phyloP scores from a whole-genome alignment of 345 rosid species.

The Mallotus nudiflorus region DNA sequence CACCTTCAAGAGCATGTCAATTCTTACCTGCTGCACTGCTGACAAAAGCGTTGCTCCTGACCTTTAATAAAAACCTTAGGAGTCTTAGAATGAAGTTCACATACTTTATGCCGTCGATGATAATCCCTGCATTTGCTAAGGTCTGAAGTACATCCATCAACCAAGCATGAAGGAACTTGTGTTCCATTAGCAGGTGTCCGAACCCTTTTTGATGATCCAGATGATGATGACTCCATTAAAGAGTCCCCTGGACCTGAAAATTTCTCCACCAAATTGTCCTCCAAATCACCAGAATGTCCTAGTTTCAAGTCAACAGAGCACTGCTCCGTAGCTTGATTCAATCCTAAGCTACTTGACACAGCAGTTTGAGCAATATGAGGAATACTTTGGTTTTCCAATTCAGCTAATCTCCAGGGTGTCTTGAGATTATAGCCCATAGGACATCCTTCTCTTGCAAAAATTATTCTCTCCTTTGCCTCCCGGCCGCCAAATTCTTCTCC shows the following conservation, averaged over 20 bases:
- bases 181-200: slow-evolving; percentile 39
- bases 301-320: slow-evolving; percentile 33
- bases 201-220: slow-evolving; percentile 49
- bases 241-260: slow-evolving; percentile 17
- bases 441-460: slow-evolving; percentile 21
- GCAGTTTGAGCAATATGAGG: slow-evolving; percentile 15
- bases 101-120: slow-evolving; percentile 76
- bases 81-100: slow-evolving; percentile 69
- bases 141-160: slow-evolving; percentile 69
- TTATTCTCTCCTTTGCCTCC: slow-evolving; percentile 6
- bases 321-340: slow-evolving; percentile 13
- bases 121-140: slow-evolving; percentile 71
- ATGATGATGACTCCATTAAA: slow-evolving; percentile 56
- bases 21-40: slow-evolving; percentile 79
- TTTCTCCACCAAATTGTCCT: slow-evolving; percentile 16
- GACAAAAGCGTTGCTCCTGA: slow-evolving; percentile 69
- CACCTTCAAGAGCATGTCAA: background rate
- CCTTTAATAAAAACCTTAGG: slow-evolving; percentile 56
- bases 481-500: slow-evolving; percentile 13
- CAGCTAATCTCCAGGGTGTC: slow-evolving; percentile 21
- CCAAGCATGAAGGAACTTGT: slow-evolving; percentile 65
- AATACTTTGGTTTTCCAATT: slow-evolving; percentile 17
- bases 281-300: slow-evolving; percentile 27
- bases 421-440: slow-evolving; percentile 29
- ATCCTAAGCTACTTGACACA: slow-evolving; percentile 17